Evolutionary conservation across 306 rosid species (phyloP).

Genomic region (Hippophae tibetana): DNA sequence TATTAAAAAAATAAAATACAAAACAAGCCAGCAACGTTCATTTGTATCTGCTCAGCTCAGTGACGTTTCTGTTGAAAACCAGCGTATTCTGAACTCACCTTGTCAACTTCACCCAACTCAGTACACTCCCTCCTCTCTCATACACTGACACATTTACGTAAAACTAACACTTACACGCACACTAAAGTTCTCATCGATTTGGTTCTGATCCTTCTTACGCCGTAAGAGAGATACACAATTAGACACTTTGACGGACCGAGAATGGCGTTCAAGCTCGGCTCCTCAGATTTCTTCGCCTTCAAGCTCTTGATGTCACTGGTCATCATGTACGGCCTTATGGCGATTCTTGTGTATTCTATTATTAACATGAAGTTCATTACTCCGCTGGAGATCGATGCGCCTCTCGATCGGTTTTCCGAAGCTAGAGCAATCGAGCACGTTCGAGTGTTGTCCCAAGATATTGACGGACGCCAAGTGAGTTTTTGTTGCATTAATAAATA

Average conservation of each 20-base stretch:
- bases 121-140: too few relatives aligned
- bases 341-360: slow-evolving; percentile 50
- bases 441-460: slow-evolving; percentile 64
- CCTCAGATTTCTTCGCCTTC: slow-evolving; percentile 54
- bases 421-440: slow-evolving; percentile 73
- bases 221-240: neutral
- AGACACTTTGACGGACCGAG: slow-evolving; percentile 2
- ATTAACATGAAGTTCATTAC: slow-evolving; percentile 66
- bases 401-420: slow-evolving; percentile 78
- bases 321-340: slow-evolving; percentile 48
- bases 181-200: neutral
- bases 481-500: neutral
- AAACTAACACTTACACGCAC: too few relatives aligned
- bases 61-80: too few relatives aligned
- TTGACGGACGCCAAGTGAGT: slow-evolving; percentile 89
- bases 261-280: slow-evolving; percentile 48
- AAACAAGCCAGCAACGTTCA: too few relatives aligned
- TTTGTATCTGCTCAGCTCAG: too few relatives aligned
- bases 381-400: slow-evolving; percentile 66
- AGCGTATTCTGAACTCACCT: too few relatives aligned
- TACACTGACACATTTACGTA: too few relatives aligned
- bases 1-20: too few relatives aligned
- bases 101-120: too few relatives aligned
- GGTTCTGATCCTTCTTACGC: neutral
- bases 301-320: slow-evolving; percentile 47